Base-by-base conservation (phyloP, 1,284 basidiomycete species). In the Cryptococcus sp. region DNA sequence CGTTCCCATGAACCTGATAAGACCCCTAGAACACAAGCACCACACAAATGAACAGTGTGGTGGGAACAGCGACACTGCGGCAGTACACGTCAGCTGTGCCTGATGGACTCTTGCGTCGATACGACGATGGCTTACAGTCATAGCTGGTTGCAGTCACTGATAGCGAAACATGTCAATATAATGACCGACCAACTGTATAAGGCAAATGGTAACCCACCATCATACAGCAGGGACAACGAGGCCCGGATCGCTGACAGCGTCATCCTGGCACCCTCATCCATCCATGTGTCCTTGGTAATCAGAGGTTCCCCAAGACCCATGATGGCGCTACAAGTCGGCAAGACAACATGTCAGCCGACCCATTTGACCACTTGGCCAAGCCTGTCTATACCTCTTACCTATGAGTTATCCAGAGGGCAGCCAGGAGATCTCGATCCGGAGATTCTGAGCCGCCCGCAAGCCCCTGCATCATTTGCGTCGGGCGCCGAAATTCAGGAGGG, bases 161-260 rank as follows among this genome's bases (percentile, higher is more conserved):
- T 11, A 18, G 28, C 5, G 28, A 33, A 33, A 33, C 9, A 9
- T 33, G 28, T 33, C 28, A 33, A 9, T 9, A 5, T 5, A 33
- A 39, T 43, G 1, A 44, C 47, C 7, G 13, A 24, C 44, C 40
- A 33, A 20, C n/a, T 13, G 21, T 18, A 11, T 39, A 42, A 36
- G 13, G 5, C 5, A n/a, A n/a, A 23, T 15, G 35, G 15, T 24
- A 6, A 63, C 68, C 65, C 52, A 62, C 71, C 61, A 38, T 76
- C 71, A 53, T 73, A 74, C n/a, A 73, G 48, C 33, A 73, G 48
- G 0, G 73, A 74, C 46, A 76, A 53, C 12, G 68, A 59, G 15
- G 71, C 70, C n/a, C 73, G 67, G 11, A 74, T 67, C 4, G 72
- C 70, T 2, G 71, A 60, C 39, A 76, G 48, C 2, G 66, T 61